Conservation (phyloP, 495 filamentous ascomycete genomes). For the Xylaria longipes region DNA sequence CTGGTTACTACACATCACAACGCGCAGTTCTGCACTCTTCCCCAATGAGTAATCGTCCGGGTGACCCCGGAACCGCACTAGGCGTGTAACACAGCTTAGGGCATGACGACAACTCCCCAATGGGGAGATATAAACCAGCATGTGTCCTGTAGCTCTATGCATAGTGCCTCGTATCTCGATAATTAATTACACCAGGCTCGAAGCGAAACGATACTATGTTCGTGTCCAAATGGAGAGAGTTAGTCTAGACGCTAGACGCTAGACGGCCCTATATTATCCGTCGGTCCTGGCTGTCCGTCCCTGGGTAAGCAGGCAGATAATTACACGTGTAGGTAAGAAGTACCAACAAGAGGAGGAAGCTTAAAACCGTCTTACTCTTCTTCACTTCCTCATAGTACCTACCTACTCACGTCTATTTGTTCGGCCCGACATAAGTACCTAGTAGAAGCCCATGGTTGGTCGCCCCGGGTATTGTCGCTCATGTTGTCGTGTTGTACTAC, state of each 20-base stretch:
- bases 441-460: conserved; percentile 9
- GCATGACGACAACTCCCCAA: not conserved
- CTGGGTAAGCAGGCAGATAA: not conserved
- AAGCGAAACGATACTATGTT: not conserved
- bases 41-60: conserved; percentile 15
- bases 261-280: not conserved
- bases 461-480: conserved; percentile 8
- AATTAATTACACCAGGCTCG: not conserved
- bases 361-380: not conserved
- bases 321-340: not conserved
- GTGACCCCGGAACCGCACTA: not conserved
- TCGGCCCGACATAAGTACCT: conserved; percentile 12
- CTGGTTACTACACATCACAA: conserved; percentile 18
- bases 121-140: not conserved
- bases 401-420: not conserved
- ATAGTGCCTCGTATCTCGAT: conserved; percentile 5
- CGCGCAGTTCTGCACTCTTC: not conserved
- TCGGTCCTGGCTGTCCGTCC: not conserved
- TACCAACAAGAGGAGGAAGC: not conserved
- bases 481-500: not conserved
- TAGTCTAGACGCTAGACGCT: not conserved
- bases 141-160: conserved; percentile 1
- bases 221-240: not conserved
- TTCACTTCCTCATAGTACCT: not conserved
- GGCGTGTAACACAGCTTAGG: not conserved